Conservation (phyloP, 164 flowering plant genomes). For the Taxillus chinensis region DNA sequence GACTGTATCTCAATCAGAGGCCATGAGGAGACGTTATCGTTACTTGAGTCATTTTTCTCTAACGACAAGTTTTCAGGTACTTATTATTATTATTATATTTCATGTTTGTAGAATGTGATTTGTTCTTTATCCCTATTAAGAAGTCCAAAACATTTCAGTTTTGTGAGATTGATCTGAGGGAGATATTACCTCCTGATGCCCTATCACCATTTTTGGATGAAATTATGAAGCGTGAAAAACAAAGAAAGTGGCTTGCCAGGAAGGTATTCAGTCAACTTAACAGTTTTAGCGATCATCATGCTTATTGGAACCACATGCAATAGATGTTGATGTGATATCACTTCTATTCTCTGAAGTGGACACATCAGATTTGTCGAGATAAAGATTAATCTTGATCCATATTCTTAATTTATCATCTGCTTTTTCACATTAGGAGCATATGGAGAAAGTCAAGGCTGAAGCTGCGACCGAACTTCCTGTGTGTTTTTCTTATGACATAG, state of each 20-base stretch:
- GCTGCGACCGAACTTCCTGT: constrained; percentile 22
- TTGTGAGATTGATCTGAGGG: constrained; percentile 79
- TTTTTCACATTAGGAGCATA: constrained; percentile 36
- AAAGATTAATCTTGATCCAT: too few relatives aligned
- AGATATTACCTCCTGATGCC: constrained; percentile 52
- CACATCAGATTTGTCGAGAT: too few relatives aligned
- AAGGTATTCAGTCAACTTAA: constrained; percentile 40
- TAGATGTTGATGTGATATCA: too few relatives aligned
- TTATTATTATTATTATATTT: not conserved
- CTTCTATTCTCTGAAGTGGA: too few relatives aligned
- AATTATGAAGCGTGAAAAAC: constrained; percentile 80
- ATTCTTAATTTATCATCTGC: constrained; percentile 1
- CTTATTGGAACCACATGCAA: too few relatives aligned
- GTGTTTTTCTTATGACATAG: constrained; percentile 21
- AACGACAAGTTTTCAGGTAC: constrained; percentile 83
- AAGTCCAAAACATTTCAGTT: constrained; percentile 34
- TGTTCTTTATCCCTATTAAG: constrained; percentile 1
- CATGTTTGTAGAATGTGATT: not conserved
- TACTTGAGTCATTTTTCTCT: constrained; percentile 84
- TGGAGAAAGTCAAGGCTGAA: constrained; percentile 70
- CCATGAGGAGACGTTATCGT: constrained; percentile 80
- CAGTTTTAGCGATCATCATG: not conserved
- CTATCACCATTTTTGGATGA: constrained; percentile 81
- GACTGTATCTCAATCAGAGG: constrained; percentile 77
- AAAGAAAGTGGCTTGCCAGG: constrained; percentile 62